Base-by-base conservation (phyloP, 202 grass and related monocot genomes). In the Brachypodium distachyon region DNA sequence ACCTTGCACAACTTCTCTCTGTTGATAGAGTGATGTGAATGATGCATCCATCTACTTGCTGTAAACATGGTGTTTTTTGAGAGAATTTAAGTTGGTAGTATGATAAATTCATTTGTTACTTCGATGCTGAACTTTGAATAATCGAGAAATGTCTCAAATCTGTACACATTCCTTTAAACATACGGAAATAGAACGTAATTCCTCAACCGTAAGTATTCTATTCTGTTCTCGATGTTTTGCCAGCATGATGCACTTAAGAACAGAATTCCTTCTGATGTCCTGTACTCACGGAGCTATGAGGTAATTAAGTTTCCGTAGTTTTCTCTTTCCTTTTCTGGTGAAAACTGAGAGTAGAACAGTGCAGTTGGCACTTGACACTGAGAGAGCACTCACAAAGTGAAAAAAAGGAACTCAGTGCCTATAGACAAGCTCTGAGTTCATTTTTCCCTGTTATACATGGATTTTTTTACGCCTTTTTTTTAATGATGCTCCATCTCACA, bases 1-100 rank as follows among this genome's bases (percentile, higher is more conserved):
- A 70, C 28, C 61, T 69, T 52, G 33, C 26, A 42, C 37, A 12
- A 54, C 33, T 34, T 39, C 29, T 13, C 70, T 81, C 75, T 81
- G 37, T 43, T 67, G 41, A 81, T 86, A 60, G 77, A 69, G 27
- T 81, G 77, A 81, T 80, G 70, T 53, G n/a, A n/a, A n/a, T n/a
- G 58, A 60, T 27, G 52, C 55, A 75, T 74, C 63, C 61, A 46
- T 19, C 32, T 67, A 47, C 40, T 61, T 47, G 27, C 56, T 76
- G 41, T 12, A 34, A 46, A 48, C 40, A n/a, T 46, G 27, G 44
- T 68, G 17, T 46, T 58, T 61, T 61, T 76, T 76, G 10, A 47
- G 39, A 47, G 55, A 76, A 59, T 43, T 43, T 74, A 31, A 43
- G 25, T 58, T 23, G 16, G 23, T 47, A 61, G 7, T 31, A 31